Conservation (phyloP, 202 grass and related monocot genomes). For the Bolboschoenoplectus hybrid region DNA sequence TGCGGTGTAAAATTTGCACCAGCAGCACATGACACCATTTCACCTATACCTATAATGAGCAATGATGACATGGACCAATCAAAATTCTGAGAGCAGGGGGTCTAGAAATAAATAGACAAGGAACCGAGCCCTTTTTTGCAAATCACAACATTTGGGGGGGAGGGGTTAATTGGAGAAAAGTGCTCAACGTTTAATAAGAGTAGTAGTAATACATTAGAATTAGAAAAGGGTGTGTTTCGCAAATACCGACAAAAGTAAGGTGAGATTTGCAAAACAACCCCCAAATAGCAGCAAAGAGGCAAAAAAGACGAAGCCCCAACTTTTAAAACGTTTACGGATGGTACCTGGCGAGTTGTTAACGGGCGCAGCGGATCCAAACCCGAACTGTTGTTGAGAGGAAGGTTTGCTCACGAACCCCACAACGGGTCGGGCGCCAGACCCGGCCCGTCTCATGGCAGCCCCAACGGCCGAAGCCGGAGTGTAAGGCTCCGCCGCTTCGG, state of each 20-base stretch:
- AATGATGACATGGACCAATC: constrained; percentile 33
- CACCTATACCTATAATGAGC: constrained; percentile 44
- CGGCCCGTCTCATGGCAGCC: constrained; percentile 62
- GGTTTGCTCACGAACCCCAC: constrained; percentile 70
- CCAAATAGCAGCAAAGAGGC: background rate
- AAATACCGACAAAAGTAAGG: constrained; percentile 17
- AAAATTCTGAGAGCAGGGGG: constrained; percentile 28
- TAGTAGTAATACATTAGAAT: background rate
- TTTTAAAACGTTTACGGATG: constrained; percentile 32
- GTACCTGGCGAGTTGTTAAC: constrained; percentile 47
- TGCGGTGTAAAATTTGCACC: constrained; percentile 78
- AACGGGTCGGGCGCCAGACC: constrained; percentile 47
- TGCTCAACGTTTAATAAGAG: no score
- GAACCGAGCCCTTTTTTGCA: background rate
- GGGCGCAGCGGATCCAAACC: constrained; percentile 51
- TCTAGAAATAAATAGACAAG: background rate
- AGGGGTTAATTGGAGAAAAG: background rate
- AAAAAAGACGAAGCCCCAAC: background rate
- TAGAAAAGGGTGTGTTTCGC: background rate
- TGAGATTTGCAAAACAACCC: constrained; percentile 37
- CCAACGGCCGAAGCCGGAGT: constrained; percentile 74
- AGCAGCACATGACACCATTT: constrained; percentile 65
- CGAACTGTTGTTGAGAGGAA: constrained; percentile 42
- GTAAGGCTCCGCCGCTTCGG: constrained; percentile 61
- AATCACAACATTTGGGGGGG: background rate